Percentiles rank a stretch among this genome's conserved stretches.
phyloP scores from a whole-genome alignment of 148 eudicot genomes.

The Talinum fruticosum region DNA sequence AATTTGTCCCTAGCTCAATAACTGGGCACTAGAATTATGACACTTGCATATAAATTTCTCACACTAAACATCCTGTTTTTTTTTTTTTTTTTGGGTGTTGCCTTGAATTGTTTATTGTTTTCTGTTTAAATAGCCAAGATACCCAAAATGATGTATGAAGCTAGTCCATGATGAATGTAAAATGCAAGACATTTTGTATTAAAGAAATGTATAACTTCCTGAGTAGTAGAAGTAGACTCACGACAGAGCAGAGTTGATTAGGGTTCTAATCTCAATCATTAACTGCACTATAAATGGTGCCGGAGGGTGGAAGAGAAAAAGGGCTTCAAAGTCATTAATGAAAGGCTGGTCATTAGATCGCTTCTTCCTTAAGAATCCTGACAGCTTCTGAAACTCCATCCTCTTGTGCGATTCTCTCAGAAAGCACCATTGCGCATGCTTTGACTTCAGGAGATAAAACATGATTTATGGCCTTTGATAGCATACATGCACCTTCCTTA shows the following conservation, averaged over 20 bases:
- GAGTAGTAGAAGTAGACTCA: not conserved
- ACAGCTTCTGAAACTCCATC: constrained; percentile 60
- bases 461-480: constrained; percentile 49
- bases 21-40: not conserved
- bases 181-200: constrained; percentile 3
- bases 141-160: constrained; percentile 4
- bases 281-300: not conserved
- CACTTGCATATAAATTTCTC: constrained; percentile 22
- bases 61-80: not conserved
- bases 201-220: not conserved
- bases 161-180: constrained; percentile 2
- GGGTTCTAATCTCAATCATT: not conserved
- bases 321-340: constrained; percentile 1
- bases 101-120: not conserved
- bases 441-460: constrained; percentile 57
- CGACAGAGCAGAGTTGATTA: not conserved
- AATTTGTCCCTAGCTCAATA: constrained; percentile 10
- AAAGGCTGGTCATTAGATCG: constrained; percentile 16
- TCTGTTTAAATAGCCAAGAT: not conserved
- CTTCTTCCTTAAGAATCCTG: constrained; percentile 49
- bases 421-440: constrained; percentile 52
- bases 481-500: constrained; percentile 49
- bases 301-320: not conserved
- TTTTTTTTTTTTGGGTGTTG: constrained; percentile 3
- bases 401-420: constrained; percentile 57